Evolutionary conservation across 2,329 filamentous ascomycete species (phyloP).

Genomic region (Arthrobotrys pseudoclavata): DNA sequence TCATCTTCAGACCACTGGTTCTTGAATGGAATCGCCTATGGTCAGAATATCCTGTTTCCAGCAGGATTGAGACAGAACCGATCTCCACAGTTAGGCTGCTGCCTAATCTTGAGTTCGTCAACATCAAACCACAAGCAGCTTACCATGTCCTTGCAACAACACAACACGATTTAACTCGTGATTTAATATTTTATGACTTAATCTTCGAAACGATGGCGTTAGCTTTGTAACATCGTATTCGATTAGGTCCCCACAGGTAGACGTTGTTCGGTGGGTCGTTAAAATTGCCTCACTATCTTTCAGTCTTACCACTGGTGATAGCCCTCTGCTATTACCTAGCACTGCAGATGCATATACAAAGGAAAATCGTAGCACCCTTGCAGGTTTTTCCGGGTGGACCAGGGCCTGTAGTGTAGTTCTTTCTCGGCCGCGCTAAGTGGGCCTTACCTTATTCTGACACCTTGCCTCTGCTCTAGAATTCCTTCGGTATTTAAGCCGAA

Average conservation of each 20-base stretch:
- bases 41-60: slow-evolving; percentile 38
- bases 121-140: slow-evolving; percentile 40
- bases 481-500: slow-evolving; percentile 36
- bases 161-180: slow-evolving; percentile 32
- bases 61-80: slow-evolving; percentile 28
- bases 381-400: slow-evolving; percentile 9
- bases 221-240: slow-evolving; percentile 38
- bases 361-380: neutral
- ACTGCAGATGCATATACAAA: neutral
- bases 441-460: slow-evolving; percentile 48
- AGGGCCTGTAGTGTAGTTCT: slow-evolving; percentile 7
- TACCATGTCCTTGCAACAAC: slow-evolving; percentile 34
- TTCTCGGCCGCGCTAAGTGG: slow-evolving; percentile 24
- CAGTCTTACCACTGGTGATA: neutral
- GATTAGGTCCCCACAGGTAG: slow-evolving; percentile 10
- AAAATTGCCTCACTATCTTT: slow-evolving; percentile 26
- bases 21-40: slow-evolving; percentile 15
- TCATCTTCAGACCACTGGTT: slow-evolving; percentile 5
- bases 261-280: neutral
- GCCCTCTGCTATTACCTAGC: neutral
- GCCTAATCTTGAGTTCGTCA: slow-evolving; percentile 47
- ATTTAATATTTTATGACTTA: neutral
- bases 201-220: slow-evolving; percentile 7
- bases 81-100: slow-evolving; percentile 52
- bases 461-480: neutral